Percentiles rank a stretch among this genome's conserved stretches.
Conservation (phyloP, 2,329 filamentous ascomycete genomes). For the Phialophora macrospora region DNA sequence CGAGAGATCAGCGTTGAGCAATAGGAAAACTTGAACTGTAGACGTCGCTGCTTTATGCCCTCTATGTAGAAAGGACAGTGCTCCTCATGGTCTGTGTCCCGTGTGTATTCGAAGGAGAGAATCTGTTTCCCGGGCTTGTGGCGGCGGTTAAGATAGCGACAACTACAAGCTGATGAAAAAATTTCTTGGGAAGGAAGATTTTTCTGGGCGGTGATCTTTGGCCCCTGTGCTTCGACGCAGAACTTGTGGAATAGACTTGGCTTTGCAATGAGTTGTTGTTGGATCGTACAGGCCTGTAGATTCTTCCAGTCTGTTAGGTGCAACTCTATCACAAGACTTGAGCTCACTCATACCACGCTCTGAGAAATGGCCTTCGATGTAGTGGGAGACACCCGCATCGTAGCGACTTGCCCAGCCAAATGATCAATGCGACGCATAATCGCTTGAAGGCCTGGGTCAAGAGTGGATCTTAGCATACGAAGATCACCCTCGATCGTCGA, state of each 20-base stretch:
- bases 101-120: background rate
- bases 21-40: constrained; percentile 11
- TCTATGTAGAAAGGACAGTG: constrained; percentile 1
- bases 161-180: background rate
- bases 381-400: background rate
- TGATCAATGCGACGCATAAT: constrained; percentile 1
- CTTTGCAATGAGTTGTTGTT: constrained; percentile 15
- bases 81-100: background rate
- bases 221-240: constrained; percentile 4
- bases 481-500: background rate
- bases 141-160: background rate
- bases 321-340: too few relatives aligned
- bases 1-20: constrained; percentile 15
- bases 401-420: background rate
- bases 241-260: constrained; percentile 7
- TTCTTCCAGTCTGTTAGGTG: background rate
- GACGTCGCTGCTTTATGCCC: background rate
- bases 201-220: background rate
- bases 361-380: background rate
- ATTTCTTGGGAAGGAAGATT: background rate
- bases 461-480: background rate
- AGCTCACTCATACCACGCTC: constrained; percentile 2
- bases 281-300: background rate
- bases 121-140: background rate
- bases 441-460: constrained; percentile 1